These are phyloP conservation scores for Candida silvatica DNA, from an alignment of 805 yeast genomes.

Conservation along the genomic window DNA sequence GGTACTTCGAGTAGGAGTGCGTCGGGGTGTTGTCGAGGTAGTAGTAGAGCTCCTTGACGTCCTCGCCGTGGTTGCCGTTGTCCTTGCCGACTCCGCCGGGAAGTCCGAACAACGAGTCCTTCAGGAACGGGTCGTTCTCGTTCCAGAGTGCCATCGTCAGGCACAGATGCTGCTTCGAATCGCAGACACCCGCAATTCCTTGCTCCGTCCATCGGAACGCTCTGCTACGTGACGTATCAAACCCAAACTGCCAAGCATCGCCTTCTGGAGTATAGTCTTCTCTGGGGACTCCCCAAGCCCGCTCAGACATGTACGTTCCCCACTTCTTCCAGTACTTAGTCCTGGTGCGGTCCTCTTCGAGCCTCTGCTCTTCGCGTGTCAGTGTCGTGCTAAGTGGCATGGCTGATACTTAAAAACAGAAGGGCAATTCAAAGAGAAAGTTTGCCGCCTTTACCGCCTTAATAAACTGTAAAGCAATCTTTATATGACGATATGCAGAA, in stretches of 20 bases:
- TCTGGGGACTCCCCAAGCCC: conserved; percentile 82
- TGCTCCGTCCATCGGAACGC: conserved; percentile 95
- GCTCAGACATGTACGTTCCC: conserved; percentile 87
- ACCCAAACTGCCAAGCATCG: conserved; percentile 89
- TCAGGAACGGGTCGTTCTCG: conserved; percentile 74
- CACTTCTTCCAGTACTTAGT: conserved; percentile 70
- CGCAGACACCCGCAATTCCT: conserved; percentile 86
- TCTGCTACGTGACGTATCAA: conserved; percentile 73
- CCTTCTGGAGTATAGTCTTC: conserved; percentile 85
- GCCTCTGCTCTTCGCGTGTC: conserved; percentile 29
- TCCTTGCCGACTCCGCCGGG: conserved; percentile 64
- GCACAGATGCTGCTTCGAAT: conserved; percentile 70
- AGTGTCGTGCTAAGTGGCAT: conserved; percentile 15
- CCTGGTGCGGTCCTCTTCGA: conserved; percentile 30
- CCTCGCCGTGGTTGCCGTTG: conserved; percentile 89
- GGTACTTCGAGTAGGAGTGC: conserved; percentile 84
- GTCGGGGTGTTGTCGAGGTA: conserved; percentile 90
- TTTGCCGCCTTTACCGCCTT: too few relatives aligned
- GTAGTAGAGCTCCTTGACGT: conserved; percentile 78
- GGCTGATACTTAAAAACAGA: too few relatives aligned
- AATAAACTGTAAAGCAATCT: too few relatives aligned
- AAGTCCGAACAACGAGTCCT: conserved; percentile 80
- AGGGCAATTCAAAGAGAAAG: too few relatives aligned
- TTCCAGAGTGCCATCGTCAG: conserved; percentile 87
- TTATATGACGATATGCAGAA: too few relatives aligned